These are phyloP conservation scores for Elaeagnus macrophylla DNA, from an alignment of 306 rosid species.

Conservation along the genomic window DNA sequence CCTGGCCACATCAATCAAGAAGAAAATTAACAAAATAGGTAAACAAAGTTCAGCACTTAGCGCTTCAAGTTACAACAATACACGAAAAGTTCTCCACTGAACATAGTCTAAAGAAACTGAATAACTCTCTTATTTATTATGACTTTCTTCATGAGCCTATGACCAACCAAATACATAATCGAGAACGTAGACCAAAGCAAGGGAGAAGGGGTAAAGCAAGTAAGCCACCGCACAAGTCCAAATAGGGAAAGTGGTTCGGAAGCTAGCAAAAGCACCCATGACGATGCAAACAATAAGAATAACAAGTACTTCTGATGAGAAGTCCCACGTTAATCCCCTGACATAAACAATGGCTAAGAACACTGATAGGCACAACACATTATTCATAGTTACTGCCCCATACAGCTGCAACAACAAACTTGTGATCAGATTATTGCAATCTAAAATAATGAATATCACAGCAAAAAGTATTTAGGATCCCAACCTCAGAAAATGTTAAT, in stretches of 20 bases:
- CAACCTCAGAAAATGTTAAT: conserved; percentile 84
- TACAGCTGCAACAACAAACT: conserved; percentile 50
- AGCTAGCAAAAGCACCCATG: conserved; percentile 71
- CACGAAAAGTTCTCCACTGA: background rate
- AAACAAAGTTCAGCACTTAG: too few relatives aligned
- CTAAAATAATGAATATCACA: background rate
- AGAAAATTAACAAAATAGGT: background rate
- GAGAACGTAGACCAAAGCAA: conserved; percentile 78
- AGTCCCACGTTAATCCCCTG: conserved; percentile 83
- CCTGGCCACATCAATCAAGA: background rate
- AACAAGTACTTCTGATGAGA: conserved; percentile 80
- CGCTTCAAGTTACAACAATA: too few relatives aligned
- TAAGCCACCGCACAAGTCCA: conserved; percentile 76
- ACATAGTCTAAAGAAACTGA: background rate
- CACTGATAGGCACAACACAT: conserved; percentile 82
- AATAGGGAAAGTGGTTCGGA: conserved; percentile 77
- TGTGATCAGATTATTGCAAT: background rate
- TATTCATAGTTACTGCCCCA: conserved; percentile 90
- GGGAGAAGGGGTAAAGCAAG: conserved; percentile 78
- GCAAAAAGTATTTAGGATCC: conserved; percentile 9
- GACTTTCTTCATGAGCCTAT: conserved; percentile 14
- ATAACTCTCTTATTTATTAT: background rate
- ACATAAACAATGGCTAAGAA: conserved; percentile 76
- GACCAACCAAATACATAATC: conserved; percentile 86
- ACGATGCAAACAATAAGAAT: conserved; percentile 62